phyloP scores from a whole-genome alignment of 768 basidiomycete genomes.

The Ramaria sp. region DNA sequence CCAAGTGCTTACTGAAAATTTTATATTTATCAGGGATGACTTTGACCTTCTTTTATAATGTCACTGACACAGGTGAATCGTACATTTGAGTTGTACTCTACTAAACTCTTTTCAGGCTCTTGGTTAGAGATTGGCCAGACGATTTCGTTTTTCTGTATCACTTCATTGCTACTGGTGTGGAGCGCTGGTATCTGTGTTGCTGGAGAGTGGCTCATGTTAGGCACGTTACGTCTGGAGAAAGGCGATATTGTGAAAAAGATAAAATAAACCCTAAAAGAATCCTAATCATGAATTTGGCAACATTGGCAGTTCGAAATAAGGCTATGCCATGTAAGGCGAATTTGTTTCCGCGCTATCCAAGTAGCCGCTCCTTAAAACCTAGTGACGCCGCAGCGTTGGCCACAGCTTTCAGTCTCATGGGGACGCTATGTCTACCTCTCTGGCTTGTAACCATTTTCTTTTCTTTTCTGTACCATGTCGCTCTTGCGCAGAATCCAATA shows the following conservation, averaged over 20 bases:
- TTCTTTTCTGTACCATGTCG: neutral
- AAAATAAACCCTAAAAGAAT: neutral
- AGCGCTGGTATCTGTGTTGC: slow-evolving; percentile 63
- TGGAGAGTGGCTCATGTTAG: slow-evolving; percentile 57
- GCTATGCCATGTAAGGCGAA: no score
- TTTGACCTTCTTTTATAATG: slow-evolving; percentile 71
- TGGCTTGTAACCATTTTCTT: neutral
- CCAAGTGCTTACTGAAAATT: slow-evolving; percentile 6
- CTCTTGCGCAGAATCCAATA: slow-evolving; percentile 14
- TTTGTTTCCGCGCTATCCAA: no score
- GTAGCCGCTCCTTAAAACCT: neutral
- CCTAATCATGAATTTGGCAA: no score
- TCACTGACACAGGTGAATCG: slow-evolving; percentile 59
- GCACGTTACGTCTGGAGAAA: neutral
- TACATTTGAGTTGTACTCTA: neutral
- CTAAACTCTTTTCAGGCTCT: slow-evolving; percentile 36
- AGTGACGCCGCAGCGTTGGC: neutral
- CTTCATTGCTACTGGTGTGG: slow-evolving; percentile 69
- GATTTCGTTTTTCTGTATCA: slow-evolving; percentile 80
- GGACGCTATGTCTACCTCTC: neutral
- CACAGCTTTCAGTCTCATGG: neutral
- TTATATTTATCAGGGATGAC: slow-evolving; percentile 53
- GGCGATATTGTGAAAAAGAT: neutral
- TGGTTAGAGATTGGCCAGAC: slow-evolving; percentile 88
- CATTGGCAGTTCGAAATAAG: no score